Conservation (phyloP, 192 early-diverging fungal genomes). For the Coemansia sp. region DNA sequence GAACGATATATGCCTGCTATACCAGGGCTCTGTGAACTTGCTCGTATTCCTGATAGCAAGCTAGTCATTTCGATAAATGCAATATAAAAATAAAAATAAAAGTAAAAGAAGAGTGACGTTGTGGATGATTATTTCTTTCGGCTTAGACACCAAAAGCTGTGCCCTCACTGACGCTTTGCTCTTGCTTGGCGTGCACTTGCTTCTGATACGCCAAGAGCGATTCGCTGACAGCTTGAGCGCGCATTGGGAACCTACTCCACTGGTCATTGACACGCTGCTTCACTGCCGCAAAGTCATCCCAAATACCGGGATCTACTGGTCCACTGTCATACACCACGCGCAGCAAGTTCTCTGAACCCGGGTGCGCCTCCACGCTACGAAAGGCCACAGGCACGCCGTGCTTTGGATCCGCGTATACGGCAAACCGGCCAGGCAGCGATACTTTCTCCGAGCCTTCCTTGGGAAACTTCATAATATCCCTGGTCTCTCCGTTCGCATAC, state of each 20-base stretch:
- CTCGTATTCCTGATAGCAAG: constrained; percentile 41
- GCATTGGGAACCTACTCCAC: constrained; percentile 60
- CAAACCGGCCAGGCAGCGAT: constrained; percentile 70
- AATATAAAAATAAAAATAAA: background rate
- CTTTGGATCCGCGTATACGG: constrained; percentile 28
- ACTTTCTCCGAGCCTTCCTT: constrained; percentile 70
- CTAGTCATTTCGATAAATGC: constrained; percentile 19
- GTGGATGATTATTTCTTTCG: background rate
- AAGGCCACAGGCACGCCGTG: constrained; percentile 46
- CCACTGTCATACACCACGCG: constrained; percentile 69
- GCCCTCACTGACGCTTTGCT: constrained; percentile 17
- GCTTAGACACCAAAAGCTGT: constrained; percentile 22
- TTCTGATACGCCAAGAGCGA: constrained; percentile 32
- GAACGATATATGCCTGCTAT: background rate
- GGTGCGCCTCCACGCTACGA: constrained; percentile 9
- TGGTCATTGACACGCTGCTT: constrained; percentile 58
- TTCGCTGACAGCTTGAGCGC: constrained; percentile 42
- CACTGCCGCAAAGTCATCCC: constrained; percentile 66
- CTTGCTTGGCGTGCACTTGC: constrained; percentile 20
- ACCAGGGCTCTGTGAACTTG: background rate
- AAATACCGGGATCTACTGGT: constrained; percentile 26
- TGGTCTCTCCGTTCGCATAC: constrained; percentile 63
- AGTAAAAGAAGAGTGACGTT: constrained; percentile 1
- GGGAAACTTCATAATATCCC: constrained; percentile 89
- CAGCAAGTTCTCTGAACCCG: constrained; percentile 52